These are phyloP conservation scores for Zymoseptoria ardabiliae DNA, from an alignment of 2,329 filamentous ascomycete species.

Conservation along the genomic window DNA sequence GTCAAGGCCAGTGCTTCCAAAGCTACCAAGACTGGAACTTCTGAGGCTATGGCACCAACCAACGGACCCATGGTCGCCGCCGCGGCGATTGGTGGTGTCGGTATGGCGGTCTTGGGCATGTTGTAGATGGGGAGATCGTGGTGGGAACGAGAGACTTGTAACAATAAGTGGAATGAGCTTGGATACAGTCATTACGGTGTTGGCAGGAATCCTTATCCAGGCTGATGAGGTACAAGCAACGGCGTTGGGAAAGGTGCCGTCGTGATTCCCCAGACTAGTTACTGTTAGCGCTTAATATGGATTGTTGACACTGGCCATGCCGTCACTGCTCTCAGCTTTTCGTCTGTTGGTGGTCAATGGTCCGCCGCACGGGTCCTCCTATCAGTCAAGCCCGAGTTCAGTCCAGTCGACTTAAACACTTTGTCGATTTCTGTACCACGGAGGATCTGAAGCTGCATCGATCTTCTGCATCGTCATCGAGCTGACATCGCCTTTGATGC, in stretches of 20 bases:
- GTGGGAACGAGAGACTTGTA: not conserved
- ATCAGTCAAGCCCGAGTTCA: not conserved
- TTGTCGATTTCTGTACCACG: not conserved
- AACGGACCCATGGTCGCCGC: slow-evolving; percentile 12
- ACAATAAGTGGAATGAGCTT: not conserved
- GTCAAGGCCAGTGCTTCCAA: slow-evolving; percentile 3
- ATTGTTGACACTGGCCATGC: not conserved
- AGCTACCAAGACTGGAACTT: not conserved
- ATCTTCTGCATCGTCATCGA: not conserved
- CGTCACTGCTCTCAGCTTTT: not conserved
- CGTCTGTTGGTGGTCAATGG: not conserved
- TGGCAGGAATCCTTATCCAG: not conserved
- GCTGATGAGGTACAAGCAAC: not conserved
- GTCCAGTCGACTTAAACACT: not conserved
- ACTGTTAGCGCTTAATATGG: not conserved
- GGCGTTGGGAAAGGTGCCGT: not conserved
- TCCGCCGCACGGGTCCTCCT: not conserved
- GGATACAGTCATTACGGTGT: not conserved
- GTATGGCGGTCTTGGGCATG: slow-evolving; percentile 11
- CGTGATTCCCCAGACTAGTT: not conserved
- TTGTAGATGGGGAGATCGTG: slow-evolving; percentile 4
- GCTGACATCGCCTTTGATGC: not conserved
- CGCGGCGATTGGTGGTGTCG: slow-evolving; percentile 16
- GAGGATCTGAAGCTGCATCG: no score
- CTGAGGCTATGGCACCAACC: slow-evolving; percentile 6